Evolutionary conservation across 1,139 yeast genomes (phyloP).

Genomic region (Yamadazyma conglobata): DNA sequence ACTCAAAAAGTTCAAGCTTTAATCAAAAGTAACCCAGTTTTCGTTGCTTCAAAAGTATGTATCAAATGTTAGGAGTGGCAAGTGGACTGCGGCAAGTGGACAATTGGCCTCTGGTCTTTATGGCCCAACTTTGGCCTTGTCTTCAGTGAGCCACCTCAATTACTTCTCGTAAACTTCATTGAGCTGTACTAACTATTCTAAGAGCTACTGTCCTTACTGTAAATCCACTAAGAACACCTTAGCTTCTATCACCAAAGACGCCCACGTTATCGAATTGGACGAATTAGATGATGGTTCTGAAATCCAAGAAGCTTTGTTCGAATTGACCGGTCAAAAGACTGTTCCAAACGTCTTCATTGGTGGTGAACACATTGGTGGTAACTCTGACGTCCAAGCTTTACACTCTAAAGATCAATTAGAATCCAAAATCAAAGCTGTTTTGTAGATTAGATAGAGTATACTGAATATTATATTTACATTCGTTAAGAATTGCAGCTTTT

Average conservation of each 20-base stretch:
- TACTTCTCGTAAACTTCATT: background rate
- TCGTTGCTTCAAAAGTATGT: conserved; percentile 77
- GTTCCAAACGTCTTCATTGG: conserved; percentile 90
- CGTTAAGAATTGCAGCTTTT: no score
- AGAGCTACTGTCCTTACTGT: conserved; percentile 69
- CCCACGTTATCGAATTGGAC: conserved; percentile 67
- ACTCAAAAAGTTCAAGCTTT: conserved; percentile 57
- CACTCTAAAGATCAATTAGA: conserved; percentile 34
- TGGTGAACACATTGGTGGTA: conserved; percentile 93
- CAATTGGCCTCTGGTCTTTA: background rate
- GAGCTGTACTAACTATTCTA: conserved; percentile 18
- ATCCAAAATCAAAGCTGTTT: conserved; percentile 37
- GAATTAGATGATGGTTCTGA: conserved; percentile 37
- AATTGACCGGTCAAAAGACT: conserved; percentile 84
- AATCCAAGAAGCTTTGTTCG: conserved; percentile 73
- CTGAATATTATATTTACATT: no score
- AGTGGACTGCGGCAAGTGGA: conserved; percentile 1
- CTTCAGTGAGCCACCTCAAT: no score
- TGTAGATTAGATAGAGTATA: conserved; percentile 16
- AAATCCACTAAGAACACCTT: conserved; percentile 58
- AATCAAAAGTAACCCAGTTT: conserved; percentile 65
- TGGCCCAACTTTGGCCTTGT: background rate
- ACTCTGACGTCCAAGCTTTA: conserved; percentile 75
- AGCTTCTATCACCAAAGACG: conserved; percentile 48
- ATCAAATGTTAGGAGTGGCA: no score